These are phyloP conservation scores for Botrytis cinerea DNA, from an alignment of 2,329 filamentous ascomycete species.

Conservation along the genomic window DNA sequence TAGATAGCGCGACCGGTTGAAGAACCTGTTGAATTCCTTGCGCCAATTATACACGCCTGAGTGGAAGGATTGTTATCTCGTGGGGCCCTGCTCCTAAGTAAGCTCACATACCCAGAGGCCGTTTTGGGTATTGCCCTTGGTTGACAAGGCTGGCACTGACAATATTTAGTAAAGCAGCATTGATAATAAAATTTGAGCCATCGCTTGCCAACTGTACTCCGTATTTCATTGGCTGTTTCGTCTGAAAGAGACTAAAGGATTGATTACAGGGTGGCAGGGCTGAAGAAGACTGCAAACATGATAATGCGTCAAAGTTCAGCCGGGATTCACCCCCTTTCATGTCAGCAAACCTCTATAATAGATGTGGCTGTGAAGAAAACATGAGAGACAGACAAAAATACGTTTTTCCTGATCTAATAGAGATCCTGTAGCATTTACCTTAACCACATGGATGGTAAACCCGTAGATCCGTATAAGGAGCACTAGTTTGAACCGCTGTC, in stretches of 20 bases:
- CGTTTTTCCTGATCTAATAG: background rate
- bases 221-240: background rate
- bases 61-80: background rate
- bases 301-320: background rate
- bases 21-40: background rate
- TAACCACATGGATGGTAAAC: background rate
- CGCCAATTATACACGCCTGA: background rate
- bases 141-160: background rate
- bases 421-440: background rate
- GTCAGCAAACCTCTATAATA: too few species aligned
- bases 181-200: background rate
- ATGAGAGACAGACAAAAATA: background rate
- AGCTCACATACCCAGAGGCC: background rate
- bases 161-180: background rate
- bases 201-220: background rate
- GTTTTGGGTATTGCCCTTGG: background rate
- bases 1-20: background rate
- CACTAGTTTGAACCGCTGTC: background rate
- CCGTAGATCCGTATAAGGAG: background rate
- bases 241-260: background rate
- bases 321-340: background rate
- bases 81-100: background rate
- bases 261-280: background rate
- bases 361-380: background rate
- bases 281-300: background rate